A percentile compares a stretch with the other conserved stretches of the same genome.
These are phyloP conservation scores for Boletus rex-veris DNA, from an alignment of 768 basidiomycete genomes.

Conservation along the genomic window DNA sequence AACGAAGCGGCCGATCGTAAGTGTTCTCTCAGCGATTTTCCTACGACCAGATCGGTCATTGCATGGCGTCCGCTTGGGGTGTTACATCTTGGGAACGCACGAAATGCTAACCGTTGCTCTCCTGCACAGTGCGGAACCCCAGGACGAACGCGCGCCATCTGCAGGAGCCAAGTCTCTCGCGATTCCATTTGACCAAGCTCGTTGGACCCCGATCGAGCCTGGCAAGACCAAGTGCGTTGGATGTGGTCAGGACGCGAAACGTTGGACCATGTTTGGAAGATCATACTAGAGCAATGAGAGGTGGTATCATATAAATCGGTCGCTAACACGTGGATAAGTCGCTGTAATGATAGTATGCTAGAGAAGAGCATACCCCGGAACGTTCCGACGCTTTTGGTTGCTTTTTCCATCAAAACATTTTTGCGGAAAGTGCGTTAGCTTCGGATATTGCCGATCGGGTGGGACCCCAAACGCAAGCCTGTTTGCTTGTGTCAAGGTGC, in stretches of 20 bases:
- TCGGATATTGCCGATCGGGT: no score
- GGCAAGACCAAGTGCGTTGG: slow-evolving; percentile 89
- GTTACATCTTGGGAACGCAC: not conserved
- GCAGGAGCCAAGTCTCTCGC: slow-evolving; percentile 96
- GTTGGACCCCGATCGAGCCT: slow-evolving; percentile 73
- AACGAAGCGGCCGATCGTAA: slow-evolving; percentile 82
- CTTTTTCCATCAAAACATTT: no score
- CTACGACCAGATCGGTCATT: not conserved
- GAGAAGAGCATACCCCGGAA: no score
- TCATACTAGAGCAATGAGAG: slow-evolving; percentile 53
- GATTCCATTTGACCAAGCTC: slow-evolving; percentile 92
- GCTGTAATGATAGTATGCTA: not conserved
- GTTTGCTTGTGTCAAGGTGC: no score
- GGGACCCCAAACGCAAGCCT: no score
- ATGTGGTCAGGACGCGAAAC: slow-evolving; percentile 85
- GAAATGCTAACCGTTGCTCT: not conserved
- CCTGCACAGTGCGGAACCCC: slow-evolving; percentile 65
- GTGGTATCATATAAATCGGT: not conserved
- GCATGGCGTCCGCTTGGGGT: not conserved
- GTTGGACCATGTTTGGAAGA: slow-evolving; percentile 96
- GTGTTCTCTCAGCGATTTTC: slow-evolving; percentile 3
- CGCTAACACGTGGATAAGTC: not conserved
- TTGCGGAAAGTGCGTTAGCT: no score
- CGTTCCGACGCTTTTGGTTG: not conserved
- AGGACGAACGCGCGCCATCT: slow-evolving; percentile 93